Percentiles rank a stretch among this genome's conserved stretches.
Conservation (phyloP, 345 rosid genomes). For the Boechera divaricarpa region DNA sequence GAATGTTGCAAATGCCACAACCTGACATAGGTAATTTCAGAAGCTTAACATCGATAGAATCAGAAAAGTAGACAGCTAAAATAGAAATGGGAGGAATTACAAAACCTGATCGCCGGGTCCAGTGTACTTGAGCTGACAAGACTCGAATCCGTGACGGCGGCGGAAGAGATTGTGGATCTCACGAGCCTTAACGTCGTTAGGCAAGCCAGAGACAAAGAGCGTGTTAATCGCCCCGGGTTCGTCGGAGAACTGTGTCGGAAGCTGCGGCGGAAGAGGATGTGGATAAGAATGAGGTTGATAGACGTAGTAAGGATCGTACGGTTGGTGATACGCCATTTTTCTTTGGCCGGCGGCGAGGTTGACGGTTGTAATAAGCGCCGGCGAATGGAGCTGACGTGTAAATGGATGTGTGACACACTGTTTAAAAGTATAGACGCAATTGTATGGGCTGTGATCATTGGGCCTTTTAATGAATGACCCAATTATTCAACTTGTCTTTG, state of each 20-base stretch:
- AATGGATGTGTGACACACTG: neutral
- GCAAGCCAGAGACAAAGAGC: conserved; percentile 84
- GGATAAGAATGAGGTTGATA: conserved; percentile 38
- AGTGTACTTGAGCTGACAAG: conserved; percentile 90
- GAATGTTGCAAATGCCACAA: conserved; percentile 91
- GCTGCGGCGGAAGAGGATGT: conserved; percentile 24
- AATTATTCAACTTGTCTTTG: conserved; percentile 53
- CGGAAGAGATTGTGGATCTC: conserved; percentile 95
- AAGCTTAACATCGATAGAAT: conserved; percentile 1
- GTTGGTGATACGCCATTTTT: conserved; percentile 59
- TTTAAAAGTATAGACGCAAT: neutral
- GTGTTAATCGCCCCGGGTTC: conserved; percentile 65
- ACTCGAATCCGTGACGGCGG: conserved; percentile 73
- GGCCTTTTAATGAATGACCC: too few relatives aligned
- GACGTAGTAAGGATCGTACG: conserved; percentile 66
- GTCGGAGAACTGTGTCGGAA: conserved; percentile 33
- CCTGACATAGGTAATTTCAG: conserved; percentile 50
- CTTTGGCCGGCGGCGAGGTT: conserved; percentile 28
- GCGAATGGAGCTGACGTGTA: conserved; percentile 31
- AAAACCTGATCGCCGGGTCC: conserved; percentile 89
- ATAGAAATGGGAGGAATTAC: neutral
- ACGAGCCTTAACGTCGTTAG: conserved; percentile 86
- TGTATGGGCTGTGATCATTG: too few relatives aligned
- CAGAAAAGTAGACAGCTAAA: conserved; percentile 10
- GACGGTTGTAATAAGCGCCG: conserved; percentile 37